phyloP scores from a whole-genome alignment of 2,329 filamentous ascomycete genomes.

The Elsinoe ampelina region DNA sequence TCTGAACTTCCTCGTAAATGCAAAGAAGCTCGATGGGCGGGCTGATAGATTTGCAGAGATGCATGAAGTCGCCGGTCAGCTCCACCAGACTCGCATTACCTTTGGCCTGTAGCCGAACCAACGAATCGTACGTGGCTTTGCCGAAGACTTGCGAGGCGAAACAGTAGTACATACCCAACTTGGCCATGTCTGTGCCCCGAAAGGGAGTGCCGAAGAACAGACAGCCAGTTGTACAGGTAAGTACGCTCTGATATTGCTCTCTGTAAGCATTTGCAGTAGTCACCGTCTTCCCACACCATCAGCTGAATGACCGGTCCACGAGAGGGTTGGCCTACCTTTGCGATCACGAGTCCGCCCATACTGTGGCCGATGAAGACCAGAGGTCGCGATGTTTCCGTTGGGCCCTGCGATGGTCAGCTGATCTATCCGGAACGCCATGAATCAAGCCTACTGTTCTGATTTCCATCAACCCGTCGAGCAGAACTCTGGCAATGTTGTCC shows the following conservation, averaged over 20 bases:
- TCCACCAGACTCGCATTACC: slow-evolving; percentile 9
- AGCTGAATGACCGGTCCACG: not conserved
- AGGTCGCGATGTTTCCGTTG: not conserved
- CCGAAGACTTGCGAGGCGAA: slow-evolving; percentile 7
- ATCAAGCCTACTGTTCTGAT: not conserved
- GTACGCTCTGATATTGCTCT: slow-evolving; percentile 7
- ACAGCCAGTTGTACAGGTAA: slow-evolving; percentile 13
- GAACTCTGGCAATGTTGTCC: not conserved
- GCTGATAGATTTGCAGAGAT: not conserved
- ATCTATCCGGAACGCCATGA: too few relatives aligned
- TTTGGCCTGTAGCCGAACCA: not conserved
- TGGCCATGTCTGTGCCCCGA: slow-evolving; percentile 9
- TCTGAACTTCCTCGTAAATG: not conserved
- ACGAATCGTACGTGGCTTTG: slow-evolving; percentile 11
- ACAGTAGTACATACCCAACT: slow-evolving; percentile 6
- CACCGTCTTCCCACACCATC: not conserved
- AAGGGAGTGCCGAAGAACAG: slow-evolving; percentile 14
- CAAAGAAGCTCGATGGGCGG: slow-evolving; percentile 10
- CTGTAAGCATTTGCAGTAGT: slow-evolving; percentile 2
- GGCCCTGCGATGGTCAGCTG: not conserved
- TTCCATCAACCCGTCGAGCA: not conserved
- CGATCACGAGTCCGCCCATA: not conserved
- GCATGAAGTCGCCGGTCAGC: slow-evolving; percentile 6
- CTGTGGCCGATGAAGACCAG: not conserved
- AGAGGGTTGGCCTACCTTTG: not conserved